These are phyloP conservation scores for Smittium culicis DNA, from an alignment of 371 early-diverging fungal species.

Conservation along the genomic window DNA sequence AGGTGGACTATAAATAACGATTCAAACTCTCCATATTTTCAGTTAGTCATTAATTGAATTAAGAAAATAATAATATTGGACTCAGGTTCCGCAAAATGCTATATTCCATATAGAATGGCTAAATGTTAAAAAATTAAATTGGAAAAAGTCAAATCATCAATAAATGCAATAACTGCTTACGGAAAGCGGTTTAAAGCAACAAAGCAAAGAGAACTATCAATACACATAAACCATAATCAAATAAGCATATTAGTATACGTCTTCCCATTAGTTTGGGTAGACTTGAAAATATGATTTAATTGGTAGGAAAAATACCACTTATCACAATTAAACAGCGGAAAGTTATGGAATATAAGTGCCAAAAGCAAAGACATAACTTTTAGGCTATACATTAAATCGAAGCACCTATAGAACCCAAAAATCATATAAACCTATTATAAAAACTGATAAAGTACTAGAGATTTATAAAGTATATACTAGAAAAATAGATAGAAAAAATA, in stretches of 20 bases:
- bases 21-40: not conserved
- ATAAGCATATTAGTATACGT: not conserved
- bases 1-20: not conserved
- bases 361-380: not conserved
- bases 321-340: not conserved
- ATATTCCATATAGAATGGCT: not conserved
- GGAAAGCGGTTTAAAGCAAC: not conserved
- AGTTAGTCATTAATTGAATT: not conserved
- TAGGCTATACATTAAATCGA: not conserved
- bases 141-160: not conserved
- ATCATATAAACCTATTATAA: not conserved
- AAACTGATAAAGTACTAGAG: conserved; percentile 1
- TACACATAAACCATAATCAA: not conserved
- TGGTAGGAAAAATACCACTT: conserved; percentile 4
- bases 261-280: not conserved
- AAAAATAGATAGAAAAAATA: not conserved
- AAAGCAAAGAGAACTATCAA: not conserved
- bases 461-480: not conserved
- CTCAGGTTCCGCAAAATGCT: not conserved
- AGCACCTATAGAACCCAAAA: not conserved
- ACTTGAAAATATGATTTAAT: not conserved
- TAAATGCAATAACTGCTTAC: not conserved
- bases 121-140: not conserved
- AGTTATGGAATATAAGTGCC: not conserved
- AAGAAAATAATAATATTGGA: not conserved